Conservation (phyloP, 441 rosid species). For the Isatis lusitanica region DNA sequence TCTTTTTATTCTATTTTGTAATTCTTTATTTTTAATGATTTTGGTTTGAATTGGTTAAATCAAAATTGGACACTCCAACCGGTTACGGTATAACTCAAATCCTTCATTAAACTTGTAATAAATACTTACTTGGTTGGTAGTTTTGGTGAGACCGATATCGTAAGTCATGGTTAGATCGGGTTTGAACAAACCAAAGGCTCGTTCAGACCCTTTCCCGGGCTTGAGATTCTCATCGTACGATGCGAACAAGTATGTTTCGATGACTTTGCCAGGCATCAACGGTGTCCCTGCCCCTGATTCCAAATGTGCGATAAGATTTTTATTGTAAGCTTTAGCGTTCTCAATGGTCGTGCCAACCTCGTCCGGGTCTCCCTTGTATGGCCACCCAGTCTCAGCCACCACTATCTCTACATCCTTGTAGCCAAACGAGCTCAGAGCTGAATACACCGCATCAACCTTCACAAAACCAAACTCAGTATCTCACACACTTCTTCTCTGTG, state of each 20-base stretch:
- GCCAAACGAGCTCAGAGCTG: conserved; percentile 63
- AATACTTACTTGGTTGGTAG: conserved; percentile 34
- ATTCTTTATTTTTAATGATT: background rate
- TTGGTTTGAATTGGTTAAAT: background rate
- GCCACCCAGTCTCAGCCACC: conserved; percentile 98
- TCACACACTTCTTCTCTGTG: background rate
- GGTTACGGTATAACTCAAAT: background rate
- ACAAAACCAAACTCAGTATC: background rate
- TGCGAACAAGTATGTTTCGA: conserved; percentile 84
- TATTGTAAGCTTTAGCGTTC: conserved; percentile 82
- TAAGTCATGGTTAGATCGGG: conserved; percentile 73
- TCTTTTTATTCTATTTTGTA: background rate
- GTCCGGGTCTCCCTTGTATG: conserved; percentile 75
- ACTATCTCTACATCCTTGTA: conserved; percentile 75
- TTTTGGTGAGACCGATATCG: conserved; percentile 67
- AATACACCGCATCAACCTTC: conserved; percentile 78
- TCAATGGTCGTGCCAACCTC: conserved; percentile 76
- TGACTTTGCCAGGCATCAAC: conserved; percentile 81
- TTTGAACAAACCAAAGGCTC: conserved; percentile 76
- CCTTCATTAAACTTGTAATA: background rate
- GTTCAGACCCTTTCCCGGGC: conserved; percentile 74
- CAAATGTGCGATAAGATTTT: conserved; percentile 83
- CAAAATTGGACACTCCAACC: background rate
- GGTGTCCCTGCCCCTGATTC: conserved; percentile 83
- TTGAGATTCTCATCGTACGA: conserved; percentile 87